Evolutionary conservation across 2,329 filamentous ascomycete genomes (phyloP), one percentile per base, ranked within the genome.

Genomic region (Piedraia hortae): DNA sequence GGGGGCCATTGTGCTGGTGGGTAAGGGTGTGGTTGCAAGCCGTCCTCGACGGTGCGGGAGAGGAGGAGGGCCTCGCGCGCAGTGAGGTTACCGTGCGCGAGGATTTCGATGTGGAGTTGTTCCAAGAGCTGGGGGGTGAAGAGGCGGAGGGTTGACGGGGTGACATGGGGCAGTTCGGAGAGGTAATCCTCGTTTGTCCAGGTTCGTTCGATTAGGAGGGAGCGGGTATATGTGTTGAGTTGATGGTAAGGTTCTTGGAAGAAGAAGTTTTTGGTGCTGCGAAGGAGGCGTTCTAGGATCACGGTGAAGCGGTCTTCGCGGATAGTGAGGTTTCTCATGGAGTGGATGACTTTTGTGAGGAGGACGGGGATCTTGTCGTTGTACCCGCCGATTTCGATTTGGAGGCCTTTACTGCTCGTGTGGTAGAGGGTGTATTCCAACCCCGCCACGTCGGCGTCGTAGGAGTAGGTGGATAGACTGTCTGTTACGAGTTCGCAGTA

Each of bases 361-460:
- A 97, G 57, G 1, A 91, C 77, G 0, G 72, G 56, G 37, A 97
- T 64, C 51, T 97, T 97, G 46, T 97, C 85, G 34, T 91, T 97
- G 50, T 93, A 97, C 0, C 85, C 85, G 13, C 65, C 68, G 3
- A 93, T 61, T 8, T 71, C 65, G 18, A 93, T 51, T 26, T 73
- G 67, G 14, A 93, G 42, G 0, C 80, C 80, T 14, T 65, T 59
- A 3, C 60, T 56, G 36, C 74, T 70, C 12, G 70, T 59, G 3
- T 55, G 54, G n/a, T n/a, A n/a, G n/a, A n/a, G n/a, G n/a, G 93
- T 61, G 17, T 60, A 64, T 41, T 93, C 93, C 19, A 97, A 47
- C 0, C 85, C 85, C 5, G 85, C 77, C 27, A 97, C 60, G 38
- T 93, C 80, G 1, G 85, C 85, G 44, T 91, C 82, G 37, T 97